These are phyloP conservation scores for Chernovozyma sophiae-reginae DNA, from an alignment of 1,139 yeast genomes.

Conservation along the genomic window DNA sequence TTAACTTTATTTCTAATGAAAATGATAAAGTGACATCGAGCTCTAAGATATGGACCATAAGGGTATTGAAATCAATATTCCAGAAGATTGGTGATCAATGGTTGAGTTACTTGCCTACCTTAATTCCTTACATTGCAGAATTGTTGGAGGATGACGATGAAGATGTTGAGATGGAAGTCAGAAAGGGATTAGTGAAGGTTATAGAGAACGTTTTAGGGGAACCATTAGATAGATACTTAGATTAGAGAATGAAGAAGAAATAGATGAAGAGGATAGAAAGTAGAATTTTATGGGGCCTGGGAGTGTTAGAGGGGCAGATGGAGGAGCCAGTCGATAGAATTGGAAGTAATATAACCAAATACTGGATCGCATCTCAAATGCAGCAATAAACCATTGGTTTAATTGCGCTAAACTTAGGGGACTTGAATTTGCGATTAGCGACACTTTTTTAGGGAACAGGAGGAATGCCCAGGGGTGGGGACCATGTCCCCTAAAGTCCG, in stretches of 20 bases:
- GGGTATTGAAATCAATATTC: constrained; percentile 75
- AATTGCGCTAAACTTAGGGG: too few relatives aligned
- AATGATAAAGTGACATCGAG: constrained; percentile 25
- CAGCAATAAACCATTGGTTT: too few relatives aligned
- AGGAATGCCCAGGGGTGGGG: too few relatives aligned
- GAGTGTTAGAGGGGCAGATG: too few relatives aligned
- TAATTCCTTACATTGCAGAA: constrained; percentile 95
- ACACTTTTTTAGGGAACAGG: too few relatives aligned
- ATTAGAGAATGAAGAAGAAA: constrained; percentile 38
- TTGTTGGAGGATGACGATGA: constrained; percentile 94
- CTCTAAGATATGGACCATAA: constrained; percentile 78
- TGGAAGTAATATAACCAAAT: too few relatives aligned
- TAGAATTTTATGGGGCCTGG: too few relatives aligned
- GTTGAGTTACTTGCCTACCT: constrained; percentile 85
- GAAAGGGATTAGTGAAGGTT: constrained; percentile 87
- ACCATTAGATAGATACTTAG: constrained; percentile 84
- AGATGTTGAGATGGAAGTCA: constrained; percentile 84
- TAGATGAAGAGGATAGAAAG: too few relatives aligned
- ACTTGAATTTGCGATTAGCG: too few relatives aligned
- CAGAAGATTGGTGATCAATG: constrained; percentile 93
- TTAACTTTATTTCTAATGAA: constrained; percentile 35
- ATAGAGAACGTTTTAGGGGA: constrained; percentile 93
- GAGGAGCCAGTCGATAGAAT: too few relatives aligned
- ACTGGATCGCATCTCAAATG: too few relatives aligned
- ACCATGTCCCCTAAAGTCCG: too few relatives aligned